Base-by-base conservation (phyloP, 352 stramenopile species). In the Phytophthora hibernalis region DNA sequence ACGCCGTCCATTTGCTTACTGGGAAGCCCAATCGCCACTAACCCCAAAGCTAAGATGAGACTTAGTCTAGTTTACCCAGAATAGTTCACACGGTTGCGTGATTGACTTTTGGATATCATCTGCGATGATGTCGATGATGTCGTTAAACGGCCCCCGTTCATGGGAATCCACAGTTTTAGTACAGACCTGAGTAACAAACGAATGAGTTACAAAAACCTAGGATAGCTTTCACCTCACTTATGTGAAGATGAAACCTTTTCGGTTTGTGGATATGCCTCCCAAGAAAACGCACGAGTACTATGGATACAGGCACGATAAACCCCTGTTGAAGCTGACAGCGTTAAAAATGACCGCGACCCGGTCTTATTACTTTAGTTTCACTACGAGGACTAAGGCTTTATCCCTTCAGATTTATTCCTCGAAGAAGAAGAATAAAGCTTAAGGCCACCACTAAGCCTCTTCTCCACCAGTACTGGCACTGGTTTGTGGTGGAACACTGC, bases 11-110 rank as follows among this genome's bases (percentile, higher is more conserved):
- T 69, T n/a, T 13, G 21, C 9, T 8, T 24, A 2, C 1, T 9
- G 21, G 13, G 3, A n/a, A 35, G 30, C 20, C 26, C 35, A 65
- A 57, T 57, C 11, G 57, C 44, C 45, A 9, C 28, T 13, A 33
- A 33, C 28, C 12, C 28, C 7, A 22, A 24, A 28, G 40, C 40
- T 21, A 47, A 47, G 40, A 47, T 59, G n/a, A 9, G 12, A 21
- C 22, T 62, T 54, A 62, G 54, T 61, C 37, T n/a, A 24, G 51
- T 35, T 35, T 10, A 38, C 28, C 28, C 8, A 33, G 21, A 61
- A 61, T 61, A 61, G 54, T 21, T n/a, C n/a, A n/a, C n/a, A n/a
- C n/a, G n/a, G n/a, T n/a, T n/a, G 2, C 15, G n/a, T n/a, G 31
- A 16, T 38, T 38, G 31, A 38, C 31, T 38, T 16, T n/a, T n/a